Percentiles rank a stretch among this genome's conserved stretches.
Conservation (phyloP, 176 grass and related monocot species). For the Musa schizocarpa region DNA sequence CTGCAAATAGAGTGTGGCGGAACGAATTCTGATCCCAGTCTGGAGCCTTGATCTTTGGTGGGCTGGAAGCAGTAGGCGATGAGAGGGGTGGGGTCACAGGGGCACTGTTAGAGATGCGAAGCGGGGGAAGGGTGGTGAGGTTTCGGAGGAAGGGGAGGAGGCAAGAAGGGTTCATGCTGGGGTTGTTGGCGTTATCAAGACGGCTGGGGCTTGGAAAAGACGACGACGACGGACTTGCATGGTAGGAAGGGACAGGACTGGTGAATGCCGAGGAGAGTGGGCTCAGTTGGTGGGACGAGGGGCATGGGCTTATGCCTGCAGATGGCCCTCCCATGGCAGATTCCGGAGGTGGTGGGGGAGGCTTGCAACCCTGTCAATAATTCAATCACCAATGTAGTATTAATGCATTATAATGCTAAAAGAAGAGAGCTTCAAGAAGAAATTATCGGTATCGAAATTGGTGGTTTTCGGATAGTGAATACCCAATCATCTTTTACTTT, state of each 20-base stretch:
- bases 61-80: slow-evolving; percentile 10
- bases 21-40: slow-evolving; percentile 14
- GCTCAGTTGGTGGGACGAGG: slow-evolving; percentile 16
- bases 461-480: background rate
- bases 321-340: background rate
- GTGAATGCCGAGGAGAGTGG: slow-evolving; percentile 10
- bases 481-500: background rate
- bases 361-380: slow-evolving; percentile 17
- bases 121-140: slow-evolving; percentile 16
- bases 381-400: background rate
- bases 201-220: slow-evolving; percentile 24
- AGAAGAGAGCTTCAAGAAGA: background rate
- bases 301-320: slow-evolving; percentile 13
- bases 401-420: background rate
- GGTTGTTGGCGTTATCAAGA: slow-evolving; percentile 7
- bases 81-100: slow-evolving; percentile 20
- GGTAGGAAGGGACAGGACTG: slow-evolving; percentile 17
- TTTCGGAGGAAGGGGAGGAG: slow-evolving; percentile 22
- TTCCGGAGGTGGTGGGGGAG: background rate
- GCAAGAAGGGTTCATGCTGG: slow-evolving; percentile 15
- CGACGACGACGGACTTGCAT: slow-evolving; percentile 12
- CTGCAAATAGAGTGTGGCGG: background rate
- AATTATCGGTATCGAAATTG: background rate
- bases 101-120: slow-evolving; percentile 24
- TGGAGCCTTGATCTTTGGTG: slow-evolving; percentile 6